Evolutionary conservation across 164 flowering plant species (phyloP), one percentile per base, ranked within the genome.

Genomic region (Hamamelis virginiana): DNA sequence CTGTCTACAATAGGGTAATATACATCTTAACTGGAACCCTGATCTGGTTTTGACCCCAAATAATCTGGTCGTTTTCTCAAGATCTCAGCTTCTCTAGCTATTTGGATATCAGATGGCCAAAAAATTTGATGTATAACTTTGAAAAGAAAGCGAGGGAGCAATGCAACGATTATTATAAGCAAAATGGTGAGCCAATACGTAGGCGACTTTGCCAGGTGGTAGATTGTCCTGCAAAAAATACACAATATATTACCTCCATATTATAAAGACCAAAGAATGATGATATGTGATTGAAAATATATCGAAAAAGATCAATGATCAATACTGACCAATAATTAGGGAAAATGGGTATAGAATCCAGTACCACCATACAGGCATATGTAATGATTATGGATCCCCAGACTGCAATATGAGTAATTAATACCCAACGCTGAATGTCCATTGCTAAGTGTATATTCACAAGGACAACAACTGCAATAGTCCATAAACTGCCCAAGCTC

Each of bases 401-500:
- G 14, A 87, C 81, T 22, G 98, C 87, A 50, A 72, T 22, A 76
- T 93, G 98, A 59, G 96, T 89, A 62, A 86, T 61, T 21, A 74
- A 72, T 38, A 86, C 74, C 98, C 98, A 93, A 1, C 91, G 87
- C 19, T 84, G 84, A 38, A 89, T 80, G 75, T 93, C 98, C 98
- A 93, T 89, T 21, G 98, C 98, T 82, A 93, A 75, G 80, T 91
- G 96, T 21, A 93, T 59, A 80, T 87, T 93, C 56, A 93, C 98
- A 53, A 93, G 80, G 58, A 93, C 74, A 38, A 91, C 98, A 62
- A 93, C 96, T 45, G 93, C 80, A 70, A 93, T 85, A 53, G 98
- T 93, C 98, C 96, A 93, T 74, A 93, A 69, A 74, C 92, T 89
- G 47, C 98, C 98, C 75, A 93, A 76, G 70, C 98, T 93, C 95